Evolutionary conservation across 192 early-diverging fungal genomes (phyloP), one percentile per base, ranked within the genome.

Genomic region (Linnemannia zychae): DNA sequence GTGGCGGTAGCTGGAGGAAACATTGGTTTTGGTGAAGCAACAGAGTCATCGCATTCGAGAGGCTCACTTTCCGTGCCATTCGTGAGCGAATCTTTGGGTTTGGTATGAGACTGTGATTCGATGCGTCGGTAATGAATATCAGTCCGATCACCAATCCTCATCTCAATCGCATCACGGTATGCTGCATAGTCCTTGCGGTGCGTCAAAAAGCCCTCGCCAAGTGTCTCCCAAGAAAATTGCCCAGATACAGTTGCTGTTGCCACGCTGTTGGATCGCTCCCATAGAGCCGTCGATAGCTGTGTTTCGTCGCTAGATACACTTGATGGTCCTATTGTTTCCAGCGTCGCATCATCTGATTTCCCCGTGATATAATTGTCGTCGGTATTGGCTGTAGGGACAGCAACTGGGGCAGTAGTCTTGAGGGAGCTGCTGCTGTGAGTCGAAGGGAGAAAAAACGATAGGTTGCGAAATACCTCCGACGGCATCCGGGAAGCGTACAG

Each of bases 401-500:
- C 57, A 63, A 3, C 53, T 57, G 53, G n/a, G n/a, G 22, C 13
- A 12, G 57, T 63, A 12, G 57, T 63, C 57, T 24, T 63, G 28
- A 28, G 13, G 28, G 24, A 31, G 57, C 12, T 63, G 22, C 15
- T 63, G 24, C 24, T 31, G 24, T n/a, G 24, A 15, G 57, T 11
- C 12, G 24, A n/a, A 22, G 57, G 57, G 22, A 63, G 57, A 63
- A 63, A 63, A 13, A 52, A 46, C 22, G 57, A 36, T 22, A 74
- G 44, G 50, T 74, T 57, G 24, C 57, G 57, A 4, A 74, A 47
- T 53, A 74, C 57, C 7, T 50, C 73, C 57, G 57, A 60, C 7
- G 73, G 52, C 73, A 74, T 74, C 20, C 37, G 53, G 57, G 73
- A 74, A 13, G 24, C 73, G 34, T 60, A 60, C 7, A 74, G 73